Conservation (phyloP, 345 rosid genomes). For the Acer yangbiense region DNA sequence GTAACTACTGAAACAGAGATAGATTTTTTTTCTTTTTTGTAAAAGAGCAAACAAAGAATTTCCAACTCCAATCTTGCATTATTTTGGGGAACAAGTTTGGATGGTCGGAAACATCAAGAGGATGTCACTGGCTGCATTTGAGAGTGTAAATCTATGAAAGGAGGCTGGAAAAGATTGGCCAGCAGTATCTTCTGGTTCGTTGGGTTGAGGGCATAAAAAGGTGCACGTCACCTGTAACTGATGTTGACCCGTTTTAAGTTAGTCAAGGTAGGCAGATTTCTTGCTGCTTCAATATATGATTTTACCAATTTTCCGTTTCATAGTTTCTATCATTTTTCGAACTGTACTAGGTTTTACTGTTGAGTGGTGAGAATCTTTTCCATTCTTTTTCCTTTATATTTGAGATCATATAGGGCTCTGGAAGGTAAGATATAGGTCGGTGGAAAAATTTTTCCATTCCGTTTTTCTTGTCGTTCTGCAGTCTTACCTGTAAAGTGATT, state of each 20-base stretch:
- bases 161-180: conserved; percentile 30
- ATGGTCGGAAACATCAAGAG: conserved; percentile 29
- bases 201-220: conserved; percentile 36
- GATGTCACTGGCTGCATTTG: conserved; percentile 34
- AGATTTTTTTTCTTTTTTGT: conserved; percentile 32
- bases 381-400: conserved; percentile 28
- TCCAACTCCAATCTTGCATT: conserved; percentile 38
- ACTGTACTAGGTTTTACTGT: conserved; percentile 32
- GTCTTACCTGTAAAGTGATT: conserved; percentile 66
- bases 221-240: conserved; percentile 45
- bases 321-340: conserved; percentile 29
- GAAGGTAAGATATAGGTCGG: conserved; percentile 46
- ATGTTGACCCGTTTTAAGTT: conserved; percentile 47
- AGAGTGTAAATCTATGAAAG: conserved; percentile 32
- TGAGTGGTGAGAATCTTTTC: conserved; percentile 49
- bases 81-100: conserved; percentile 47
- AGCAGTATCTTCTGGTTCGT: conserved; percentile 43
- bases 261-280: conserved; percentile 48
- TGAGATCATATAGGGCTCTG: conserved; percentile 34
- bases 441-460: conserved; percentile 33
- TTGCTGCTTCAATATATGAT: conserved; percentile 36
- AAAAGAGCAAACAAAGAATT: conserved; percentile 35
- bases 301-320: conserved; percentile 31
- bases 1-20: conserved; percentile 66
- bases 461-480: conserved; percentile 23